Evolutionary conservation across 2,329 filamentous ascomycete genomes (phyloP).

Genomic region (Diaporthe sp.): DNA sequence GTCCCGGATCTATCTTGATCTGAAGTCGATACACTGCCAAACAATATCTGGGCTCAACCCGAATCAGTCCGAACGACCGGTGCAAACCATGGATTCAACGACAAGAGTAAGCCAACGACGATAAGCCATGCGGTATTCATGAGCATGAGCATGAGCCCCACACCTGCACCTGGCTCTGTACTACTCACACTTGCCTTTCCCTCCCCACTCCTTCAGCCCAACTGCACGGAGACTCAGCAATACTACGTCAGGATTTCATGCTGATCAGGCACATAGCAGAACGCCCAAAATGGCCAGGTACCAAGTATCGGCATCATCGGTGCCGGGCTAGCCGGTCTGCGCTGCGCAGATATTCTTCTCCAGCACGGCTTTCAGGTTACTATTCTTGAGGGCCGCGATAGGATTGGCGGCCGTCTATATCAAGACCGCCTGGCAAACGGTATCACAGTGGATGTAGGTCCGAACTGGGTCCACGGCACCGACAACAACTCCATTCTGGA

Average conservation of each 20-base stretch:
- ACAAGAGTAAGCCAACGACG: conserved; percentile 25
- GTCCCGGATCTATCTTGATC: conserved; percentile 64
- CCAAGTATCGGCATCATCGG: conserved; percentile 77
- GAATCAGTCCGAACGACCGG: conserved; percentile 40
- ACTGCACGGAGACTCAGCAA: too few species aligned
- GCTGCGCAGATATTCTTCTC: conserved; percentile 76
- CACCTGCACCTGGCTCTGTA: neutral
- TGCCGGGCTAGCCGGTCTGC: conserved; percentile 77
- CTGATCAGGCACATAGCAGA: conserved; percentile 42
- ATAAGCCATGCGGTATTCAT: too few species aligned
- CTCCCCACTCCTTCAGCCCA: too few species aligned
- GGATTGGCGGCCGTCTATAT: conserved; percentile 75
- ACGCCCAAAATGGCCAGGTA: conserved; percentile 43
- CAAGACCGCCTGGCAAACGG: conserved; percentile 64
- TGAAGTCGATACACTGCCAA: conserved; percentile 56
- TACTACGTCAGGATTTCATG: neutral
- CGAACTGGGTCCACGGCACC: conserved; percentile 87
- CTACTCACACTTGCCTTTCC: neutral
- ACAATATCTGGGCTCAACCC: conserved; percentile 50
- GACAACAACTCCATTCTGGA: conserved; percentile 77
- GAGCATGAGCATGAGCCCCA: neutral
- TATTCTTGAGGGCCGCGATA: conserved; percentile 75
- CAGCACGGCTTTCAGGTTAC: conserved; percentile 76
- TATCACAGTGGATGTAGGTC: conserved; percentile 69
- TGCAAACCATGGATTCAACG: neutral